Base-by-base conservation (phyloP, 2,329 filamentous ascomycete species). In the Triangularia verruculosa region DNA sequence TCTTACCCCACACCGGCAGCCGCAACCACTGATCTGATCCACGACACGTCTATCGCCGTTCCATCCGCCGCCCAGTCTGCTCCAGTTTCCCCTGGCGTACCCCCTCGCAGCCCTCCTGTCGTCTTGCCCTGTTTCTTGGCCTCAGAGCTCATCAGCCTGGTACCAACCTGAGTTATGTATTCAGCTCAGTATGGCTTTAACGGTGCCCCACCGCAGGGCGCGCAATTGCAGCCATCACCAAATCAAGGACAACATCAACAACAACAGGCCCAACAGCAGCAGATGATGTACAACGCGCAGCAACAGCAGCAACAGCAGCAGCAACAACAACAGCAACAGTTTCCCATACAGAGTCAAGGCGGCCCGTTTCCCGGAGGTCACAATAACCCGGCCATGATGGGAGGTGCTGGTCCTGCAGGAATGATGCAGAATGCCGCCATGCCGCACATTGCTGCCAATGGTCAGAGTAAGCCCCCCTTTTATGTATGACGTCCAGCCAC, bases 401-500 rank as follows among this genome's bases (percentile, higher is more conserved):
- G 85, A 79, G 76, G 77, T 68, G 75, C 75, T 67, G 82, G 80
- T 47, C 79, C 81, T 76, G 80, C 78, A 75, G 83, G 80, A 72
- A 87, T 88, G 84, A 87, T 88, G 85, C 85, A 84, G 76, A 86
- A 82, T 73, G 75, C 83, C 70, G 81, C 77, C 72, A 85, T 86
- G 83, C 80, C 80, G 67, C 83, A 83, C 73, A 86, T 86, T 82
- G 78, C 78, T 68, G 76, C 81, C 67, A 86, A 86, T 78, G 83
- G 84, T 60, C 84, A 86, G 73, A 85, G 84, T 86, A 78, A 81
- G 84, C 79, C 68, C 59, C 64, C 65, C 65, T 67, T 66, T 65
- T 70, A 67, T 64, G 39, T 25, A 61, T 61, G 63, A 63, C 64
- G 54, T 66, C 39, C 60, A 60, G 59, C 62, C 62, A 61, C 66